Evolutionary conservation across 2,329 filamentous ascomycete species (phyloP).

Genomic region (Bipolaris sorokiniana): DNA sequence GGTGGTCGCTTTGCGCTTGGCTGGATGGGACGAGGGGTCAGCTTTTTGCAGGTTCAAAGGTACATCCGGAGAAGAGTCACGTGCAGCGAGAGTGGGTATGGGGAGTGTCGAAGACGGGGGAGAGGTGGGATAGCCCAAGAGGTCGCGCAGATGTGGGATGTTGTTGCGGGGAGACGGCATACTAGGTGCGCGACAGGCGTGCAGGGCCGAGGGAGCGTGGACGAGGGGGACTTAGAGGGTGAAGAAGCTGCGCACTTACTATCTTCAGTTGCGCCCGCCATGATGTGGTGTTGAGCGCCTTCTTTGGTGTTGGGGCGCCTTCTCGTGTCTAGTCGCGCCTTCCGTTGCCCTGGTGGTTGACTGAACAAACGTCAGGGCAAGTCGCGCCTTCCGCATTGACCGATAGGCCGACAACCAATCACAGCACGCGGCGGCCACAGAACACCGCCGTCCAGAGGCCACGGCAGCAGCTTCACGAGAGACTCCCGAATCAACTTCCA

Average conservation of each 20-base stretch:
- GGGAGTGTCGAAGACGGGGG: conserved; percentile 15
- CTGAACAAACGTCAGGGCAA: conserved; percentile 23
- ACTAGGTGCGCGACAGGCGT: not conserved
- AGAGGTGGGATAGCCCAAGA: conserved; percentile 32
- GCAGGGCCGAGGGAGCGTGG: not conserved
- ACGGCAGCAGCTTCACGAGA: conserved; percentile 23
- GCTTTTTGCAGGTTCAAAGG: conserved; percentile 19
- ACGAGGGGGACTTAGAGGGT: not conserved
- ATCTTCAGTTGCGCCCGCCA: conserved; percentile 48
- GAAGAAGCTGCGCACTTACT: conserved; percentile 33
- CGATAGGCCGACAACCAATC: conserved; percentile 26
- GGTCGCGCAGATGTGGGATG: conserved; percentile 19
- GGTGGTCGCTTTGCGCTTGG: conserved; percentile 78
- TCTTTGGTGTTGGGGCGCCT: conserved; percentile 13
- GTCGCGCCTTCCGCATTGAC: conserved; percentile 26
- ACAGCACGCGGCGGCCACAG: conserved; percentile 24
- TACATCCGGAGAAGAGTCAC: conserved; percentile 13
- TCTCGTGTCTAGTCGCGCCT: conserved; percentile 18
- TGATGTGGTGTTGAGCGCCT: conserved; percentile 25
- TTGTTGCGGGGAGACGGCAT: conserved; percentile 17
- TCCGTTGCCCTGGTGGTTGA: conserved; percentile 9
- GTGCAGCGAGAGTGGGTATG: conserved; percentile 5
- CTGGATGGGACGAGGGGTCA: conserved; percentile 34
- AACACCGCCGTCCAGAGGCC: conserved; percentile 31
- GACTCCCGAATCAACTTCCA: conserved; percentile 12